Conservation (phyloP, 306 rosid genomes). For the Astragalus membranaceus region DNA sequence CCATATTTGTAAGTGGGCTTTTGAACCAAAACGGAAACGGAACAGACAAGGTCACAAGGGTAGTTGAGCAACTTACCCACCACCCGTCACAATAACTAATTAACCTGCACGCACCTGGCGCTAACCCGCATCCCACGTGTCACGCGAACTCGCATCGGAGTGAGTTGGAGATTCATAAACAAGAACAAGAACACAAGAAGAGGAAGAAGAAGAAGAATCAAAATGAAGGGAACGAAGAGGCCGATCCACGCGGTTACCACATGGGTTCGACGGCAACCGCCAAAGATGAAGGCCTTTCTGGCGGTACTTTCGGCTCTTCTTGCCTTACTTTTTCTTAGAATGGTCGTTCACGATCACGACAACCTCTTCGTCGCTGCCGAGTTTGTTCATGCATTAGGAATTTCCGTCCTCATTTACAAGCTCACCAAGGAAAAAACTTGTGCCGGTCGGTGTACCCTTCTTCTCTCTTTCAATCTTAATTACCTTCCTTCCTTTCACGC, state of each 20-base stretch:
- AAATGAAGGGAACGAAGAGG: conserved; percentile 44
- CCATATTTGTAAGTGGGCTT: too few species aligned
- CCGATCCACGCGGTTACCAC: conserved; percentile 42
- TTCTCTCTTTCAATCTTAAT: background rate
- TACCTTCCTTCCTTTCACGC: background rate
- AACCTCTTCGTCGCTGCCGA: conserved; percentile 59
- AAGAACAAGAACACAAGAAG: background rate
- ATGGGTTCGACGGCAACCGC: conserved; percentile 67
- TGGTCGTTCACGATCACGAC: conserved; percentile 60
- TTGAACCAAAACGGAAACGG: too few species aligned
- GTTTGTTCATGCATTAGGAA: conserved; percentile 65
- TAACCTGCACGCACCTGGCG: too few species aligned
- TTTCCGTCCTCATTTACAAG: conserved; percentile 56
- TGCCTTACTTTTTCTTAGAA: conserved; percentile 42
- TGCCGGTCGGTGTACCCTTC: conserved; percentile 26
- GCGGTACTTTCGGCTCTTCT: conserved; percentile 31
- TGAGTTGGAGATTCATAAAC: too few species aligned
- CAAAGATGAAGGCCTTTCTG: conserved; percentile 51
- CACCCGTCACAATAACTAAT: too few species aligned
- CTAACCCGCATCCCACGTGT: too few species aligned
- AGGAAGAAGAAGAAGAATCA: background rate
- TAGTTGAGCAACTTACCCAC: too few species aligned
- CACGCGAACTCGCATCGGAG: too few species aligned
- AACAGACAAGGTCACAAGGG: too few species aligned
- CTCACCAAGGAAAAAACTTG: conserved; percentile 65